phyloP scores from a whole-genome alignment of 2,329 filamentous ascomycete species.

The Phaeosphaeria sp. region DNA sequence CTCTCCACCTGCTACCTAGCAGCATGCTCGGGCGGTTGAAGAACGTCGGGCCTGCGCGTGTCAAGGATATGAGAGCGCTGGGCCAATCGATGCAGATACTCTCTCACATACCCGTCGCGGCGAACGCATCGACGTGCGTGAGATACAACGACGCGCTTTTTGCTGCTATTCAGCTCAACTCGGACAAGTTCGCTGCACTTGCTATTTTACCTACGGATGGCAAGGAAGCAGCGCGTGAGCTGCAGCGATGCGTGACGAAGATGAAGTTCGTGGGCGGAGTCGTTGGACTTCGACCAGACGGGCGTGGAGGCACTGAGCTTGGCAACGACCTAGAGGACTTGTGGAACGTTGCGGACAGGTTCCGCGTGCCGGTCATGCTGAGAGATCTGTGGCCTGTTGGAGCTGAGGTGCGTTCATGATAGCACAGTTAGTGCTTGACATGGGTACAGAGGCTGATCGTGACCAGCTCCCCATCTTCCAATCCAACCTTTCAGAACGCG shows the following conservation, averaged over 20 bases:
- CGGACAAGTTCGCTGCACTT: constrained; percentile 52
- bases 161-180: constrained; percentile 24
- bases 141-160: constrained; percentile 34
- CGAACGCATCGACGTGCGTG: constrained; percentile 20
- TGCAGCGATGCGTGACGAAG: constrained; percentile 51
- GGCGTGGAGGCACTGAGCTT: constrained; percentile 54
- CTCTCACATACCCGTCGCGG: constrained; percentile 32
- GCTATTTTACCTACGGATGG: constrained; percentile 51
- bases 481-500: constrained; percentile 12
- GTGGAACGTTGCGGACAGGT: constrained; percentile 49
- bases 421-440: background rate
- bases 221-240: constrained; percentile 42
- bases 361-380: constrained; percentile 49
- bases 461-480: constrained; percentile 19
- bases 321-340: constrained; percentile 52
- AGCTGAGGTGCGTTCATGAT: constrained; percentile 18
- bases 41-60: constrained; percentile 26
- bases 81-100: constrained; percentile 33
- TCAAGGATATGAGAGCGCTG: constrained; percentile 31
- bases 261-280: constrained; percentile 59
- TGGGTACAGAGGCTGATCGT: background rate
- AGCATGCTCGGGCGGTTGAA: constrained; percentile 30
- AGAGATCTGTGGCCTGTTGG: constrained; percentile 26
- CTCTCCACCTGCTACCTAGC: constrained; percentile 24
- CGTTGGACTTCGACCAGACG: constrained; percentile 46